Evolutionary conservation across 1,284 basidiomycete genomes (phyloP).

Genomic region (Trichosporon faecale): DNA sequence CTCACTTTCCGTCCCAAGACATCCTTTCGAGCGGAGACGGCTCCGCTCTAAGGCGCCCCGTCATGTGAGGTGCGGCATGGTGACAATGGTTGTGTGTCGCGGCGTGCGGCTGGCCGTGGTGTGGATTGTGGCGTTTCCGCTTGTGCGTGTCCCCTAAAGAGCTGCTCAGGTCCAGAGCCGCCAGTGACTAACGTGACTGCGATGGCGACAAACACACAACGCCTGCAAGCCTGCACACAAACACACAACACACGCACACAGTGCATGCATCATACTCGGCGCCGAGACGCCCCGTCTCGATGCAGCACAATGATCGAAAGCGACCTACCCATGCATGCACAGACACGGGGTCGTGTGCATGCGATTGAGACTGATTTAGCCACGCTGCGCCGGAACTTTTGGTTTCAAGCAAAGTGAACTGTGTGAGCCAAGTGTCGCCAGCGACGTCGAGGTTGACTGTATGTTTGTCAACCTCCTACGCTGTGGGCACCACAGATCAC

Average conservation of each 20-base stretch:
- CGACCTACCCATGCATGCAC: neutral
- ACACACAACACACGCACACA: neutral
- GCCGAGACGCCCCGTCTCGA: neutral
- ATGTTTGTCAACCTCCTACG: neutral
- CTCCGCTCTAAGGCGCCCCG: neutral
- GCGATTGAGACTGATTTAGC: neutral
- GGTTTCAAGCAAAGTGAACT: neutral
- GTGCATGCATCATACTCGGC: neutral
- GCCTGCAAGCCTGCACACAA: too few relatives aligned
- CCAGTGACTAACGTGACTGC: neutral
- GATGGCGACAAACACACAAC: conserved; percentile 1
- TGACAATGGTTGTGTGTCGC: neutral
- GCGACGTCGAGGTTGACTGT: neutral
- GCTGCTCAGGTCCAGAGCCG: neutral
- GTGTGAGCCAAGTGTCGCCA: neutral
- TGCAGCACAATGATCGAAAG: neutral
- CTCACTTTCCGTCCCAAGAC: neutral
- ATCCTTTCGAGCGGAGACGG: neutral
- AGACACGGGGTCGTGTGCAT: neutral
- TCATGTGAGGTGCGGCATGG: neutral
- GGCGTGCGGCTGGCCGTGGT: neutral
- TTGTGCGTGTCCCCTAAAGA: neutral
- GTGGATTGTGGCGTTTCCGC: neutral
- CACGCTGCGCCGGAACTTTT: neutral
- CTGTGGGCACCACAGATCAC: neutral